Conservation (phyloP, 73 alveolate species). For the Uronychia binucleata region DNA sequence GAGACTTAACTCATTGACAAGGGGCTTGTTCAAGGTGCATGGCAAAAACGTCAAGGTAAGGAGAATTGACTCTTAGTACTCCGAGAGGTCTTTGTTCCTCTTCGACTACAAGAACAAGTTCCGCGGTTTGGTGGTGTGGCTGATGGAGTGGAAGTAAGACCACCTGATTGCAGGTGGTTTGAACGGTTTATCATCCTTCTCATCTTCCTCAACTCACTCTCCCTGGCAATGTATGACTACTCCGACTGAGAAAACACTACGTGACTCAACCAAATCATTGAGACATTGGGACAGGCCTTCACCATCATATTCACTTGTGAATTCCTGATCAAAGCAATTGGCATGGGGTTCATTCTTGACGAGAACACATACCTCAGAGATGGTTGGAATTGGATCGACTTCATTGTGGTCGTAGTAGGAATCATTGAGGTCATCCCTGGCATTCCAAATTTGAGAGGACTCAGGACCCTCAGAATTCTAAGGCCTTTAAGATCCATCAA, state of each 20-base stretch:
- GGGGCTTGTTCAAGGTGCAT: not conserved
- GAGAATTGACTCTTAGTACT: not conserved
- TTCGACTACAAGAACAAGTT: slow-evolving; percentile 5
- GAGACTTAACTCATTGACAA: not conserved
- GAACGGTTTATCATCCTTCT: not conserved
- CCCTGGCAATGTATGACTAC: slow-evolving; percentile 17
- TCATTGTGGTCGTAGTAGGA: slow-evolving; percentile 66
- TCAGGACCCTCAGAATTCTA: slow-evolving; percentile 70
- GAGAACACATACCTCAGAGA: slow-evolving; percentile 52
- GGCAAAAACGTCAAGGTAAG: not conserved
- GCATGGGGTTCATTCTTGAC: slow-evolving; percentile 54
- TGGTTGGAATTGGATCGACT: slow-evolving; percentile 67
- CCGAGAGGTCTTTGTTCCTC: not conserved
- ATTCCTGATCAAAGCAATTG: slow-evolving; percentile 41
- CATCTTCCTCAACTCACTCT: not conserved
- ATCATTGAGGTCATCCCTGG: slow-evolving; percentile 29
- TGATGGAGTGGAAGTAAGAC: not conserved
- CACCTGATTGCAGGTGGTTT: not conserved
- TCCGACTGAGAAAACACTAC: not conserved
- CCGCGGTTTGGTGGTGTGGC: not conserved
- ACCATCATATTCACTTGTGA: slow-evolving; percentile 47
- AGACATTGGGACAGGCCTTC: slow-evolving; percentile 7
- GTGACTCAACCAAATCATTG: not conserved
- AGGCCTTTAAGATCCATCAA: slow-evolving; percentile 74
- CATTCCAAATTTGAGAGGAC: slow-evolving; percentile 49